Evolutionary conservation across 176 grass and related monocot genomes (phyloP).

Genomic region (Themeda triandra): DNA sequence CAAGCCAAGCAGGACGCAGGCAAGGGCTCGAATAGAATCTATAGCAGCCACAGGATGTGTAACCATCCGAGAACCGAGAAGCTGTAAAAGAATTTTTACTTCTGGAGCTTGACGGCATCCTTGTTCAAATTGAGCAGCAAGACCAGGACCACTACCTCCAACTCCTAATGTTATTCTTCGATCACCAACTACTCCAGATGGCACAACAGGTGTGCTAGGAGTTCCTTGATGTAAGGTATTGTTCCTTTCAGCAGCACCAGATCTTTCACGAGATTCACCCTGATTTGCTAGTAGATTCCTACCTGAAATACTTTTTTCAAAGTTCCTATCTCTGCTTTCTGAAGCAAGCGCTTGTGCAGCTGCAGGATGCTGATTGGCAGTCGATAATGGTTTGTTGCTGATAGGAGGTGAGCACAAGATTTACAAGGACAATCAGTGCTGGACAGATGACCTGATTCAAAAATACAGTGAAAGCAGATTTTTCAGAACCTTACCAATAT

Average conservation of each 20-base stretch:
- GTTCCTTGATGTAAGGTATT: slow-evolving; percentile 37
- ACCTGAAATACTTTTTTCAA: slow-evolving; percentile 50
- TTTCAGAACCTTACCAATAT: neutral
- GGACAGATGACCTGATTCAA: slow-evolving; percentile 77
- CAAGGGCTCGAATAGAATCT: slow-evolving; percentile 85
- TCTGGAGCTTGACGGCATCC: slow-evolving; percentile 89
- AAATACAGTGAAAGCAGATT: neutral
- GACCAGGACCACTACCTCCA: slow-evolving; percentile 82
- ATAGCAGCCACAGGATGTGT: slow-evolving; percentile 78
- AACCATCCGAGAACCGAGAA: slow-evolving; percentile 89
- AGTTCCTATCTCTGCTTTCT: slow-evolving; percentile 61
- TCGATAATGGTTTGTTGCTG: slow-evolving; percentile 71
- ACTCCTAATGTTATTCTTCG: slow-evolving; percentile 78
- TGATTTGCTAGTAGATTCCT: slow-evolving; percentile 36
- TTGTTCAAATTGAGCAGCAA: slow-evolving; percentile 98
- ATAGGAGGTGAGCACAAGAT: slow-evolving; percentile 88
- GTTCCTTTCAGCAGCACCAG: slow-evolving; percentile 30
- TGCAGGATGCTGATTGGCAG: slow-evolving; percentile 57
- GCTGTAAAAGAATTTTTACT: slow-evolving; percentile 93
- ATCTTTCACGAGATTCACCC: slow-evolving; percentile 46
- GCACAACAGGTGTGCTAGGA: no score
- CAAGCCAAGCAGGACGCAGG: slow-evolving; percentile 90
- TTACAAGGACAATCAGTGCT: slow-evolving; percentile 88
- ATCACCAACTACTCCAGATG: no score
- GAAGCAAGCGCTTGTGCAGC: slow-evolving; percentile 43